Conservation (phyloP, 2,329 filamentous ascomycete genomes). For the Grosmannia clavigera region DNA sequence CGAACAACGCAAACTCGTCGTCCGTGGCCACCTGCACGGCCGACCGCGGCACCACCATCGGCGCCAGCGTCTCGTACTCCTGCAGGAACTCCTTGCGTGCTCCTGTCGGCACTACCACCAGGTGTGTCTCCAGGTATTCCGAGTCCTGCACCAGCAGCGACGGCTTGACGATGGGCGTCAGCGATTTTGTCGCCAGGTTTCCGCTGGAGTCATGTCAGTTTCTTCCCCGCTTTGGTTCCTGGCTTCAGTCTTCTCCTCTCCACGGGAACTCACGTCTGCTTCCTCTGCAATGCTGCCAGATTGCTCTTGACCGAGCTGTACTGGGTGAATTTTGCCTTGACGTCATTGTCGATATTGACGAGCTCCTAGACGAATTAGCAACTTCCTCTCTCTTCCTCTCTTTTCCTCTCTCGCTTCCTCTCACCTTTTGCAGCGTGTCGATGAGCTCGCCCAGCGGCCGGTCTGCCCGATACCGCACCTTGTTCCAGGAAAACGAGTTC, state of each 20-base stretch:
- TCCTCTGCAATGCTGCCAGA: conserved; percentile 68
- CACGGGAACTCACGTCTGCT: conserved; percentile 54
- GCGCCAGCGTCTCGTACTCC: conserved; percentile 74
- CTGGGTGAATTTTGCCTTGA: conserved; percentile 87
- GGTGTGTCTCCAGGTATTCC: conserved; percentile 92
- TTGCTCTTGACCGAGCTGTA: conserved; percentile 87
- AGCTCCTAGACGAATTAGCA: conserved; percentile 50
- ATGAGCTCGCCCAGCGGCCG: conserved; percentile 80
- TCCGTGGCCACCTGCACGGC: conserved; percentile 70
- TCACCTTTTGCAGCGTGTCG: conserved; percentile 74
- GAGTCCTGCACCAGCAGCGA: conserved; percentile 72
- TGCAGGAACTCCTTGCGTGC: conserved; percentile 79
- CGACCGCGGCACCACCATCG: conserved; percentile 90
- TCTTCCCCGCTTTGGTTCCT: too few relatives aligned
- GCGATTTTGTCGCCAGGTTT: conserved; percentile 86
- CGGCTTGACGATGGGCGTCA: conserved; percentile 79
- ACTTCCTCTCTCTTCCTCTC: background rate
- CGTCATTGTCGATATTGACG: conserved; percentile 84
- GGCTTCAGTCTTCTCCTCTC: too few relatives aligned
- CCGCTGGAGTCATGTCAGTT: conserved; percentile 39
- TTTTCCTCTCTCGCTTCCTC: background rate
- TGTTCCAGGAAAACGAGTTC: conserved; percentile 87
- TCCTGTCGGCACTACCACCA: conserved; percentile 74
- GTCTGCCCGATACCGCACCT: conserved; percentile 90
- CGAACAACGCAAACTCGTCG: conserved; percentile 79